Percentiles rank a stretch among this genome's conserved stretches.
Conservation (phyloP, 1,284 basidiomycete genomes). For the Fomitopsis schrenkii region DNA sequence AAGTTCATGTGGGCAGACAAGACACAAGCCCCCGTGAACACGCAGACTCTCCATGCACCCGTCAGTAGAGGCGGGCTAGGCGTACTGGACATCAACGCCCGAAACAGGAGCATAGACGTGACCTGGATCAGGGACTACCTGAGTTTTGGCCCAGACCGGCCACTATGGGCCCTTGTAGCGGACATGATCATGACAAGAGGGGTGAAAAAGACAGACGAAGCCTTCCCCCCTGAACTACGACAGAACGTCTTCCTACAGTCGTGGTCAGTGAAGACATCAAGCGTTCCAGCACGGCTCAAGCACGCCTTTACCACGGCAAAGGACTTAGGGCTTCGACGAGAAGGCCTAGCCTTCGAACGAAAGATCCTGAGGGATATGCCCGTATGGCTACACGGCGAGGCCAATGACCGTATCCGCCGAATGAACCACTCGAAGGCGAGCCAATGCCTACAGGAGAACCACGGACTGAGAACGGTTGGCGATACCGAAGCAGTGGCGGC, state of each 20-base stretch:
- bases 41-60: too few species aligned
- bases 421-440: not conserved
- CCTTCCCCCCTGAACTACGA: not conserved
- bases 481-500: not conserved
- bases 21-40: too few species aligned
- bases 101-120: too few species aligned
- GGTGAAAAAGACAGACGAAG: not conserved
- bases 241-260: not conserved
- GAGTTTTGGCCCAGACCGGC: not conserved
- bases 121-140: not conserved
- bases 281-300: not conserved
- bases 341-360: not conserved
- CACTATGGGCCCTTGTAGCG: too few species aligned
- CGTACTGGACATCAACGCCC: too few species aligned
- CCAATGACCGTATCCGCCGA: not conserved
- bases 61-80: too few species aligned
- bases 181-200: too few species aligned
- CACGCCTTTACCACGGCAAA: not conserved
- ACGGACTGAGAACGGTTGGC: not conserved
- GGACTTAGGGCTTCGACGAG: not conserved
- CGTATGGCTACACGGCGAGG: not conserved
- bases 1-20: too few species aligned
- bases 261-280: not conserved
- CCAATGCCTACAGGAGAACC: not conserved
- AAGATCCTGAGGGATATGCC: not conserved